Conservation (phyloP, 2,329 filamentous ascomycete species). For the Sclerotinia minor region DNA sequence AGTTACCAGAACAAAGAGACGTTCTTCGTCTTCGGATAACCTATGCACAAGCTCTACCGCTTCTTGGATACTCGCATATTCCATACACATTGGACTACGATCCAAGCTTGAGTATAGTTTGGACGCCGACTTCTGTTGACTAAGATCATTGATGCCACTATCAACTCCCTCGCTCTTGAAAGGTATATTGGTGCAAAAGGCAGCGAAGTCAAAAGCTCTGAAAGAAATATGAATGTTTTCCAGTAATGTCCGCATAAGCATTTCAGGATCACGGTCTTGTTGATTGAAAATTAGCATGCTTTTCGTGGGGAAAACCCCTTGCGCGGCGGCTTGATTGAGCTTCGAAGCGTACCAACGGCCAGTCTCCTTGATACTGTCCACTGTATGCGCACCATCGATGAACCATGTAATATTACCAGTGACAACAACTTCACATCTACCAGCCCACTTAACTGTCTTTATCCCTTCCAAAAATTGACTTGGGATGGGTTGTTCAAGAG, state of each 20-base stretch:
- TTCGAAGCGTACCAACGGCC: conserved; percentile 73
- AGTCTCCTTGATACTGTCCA: conserved; percentile 81
- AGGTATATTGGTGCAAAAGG: conserved; percentile 78
- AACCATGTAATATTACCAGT: conserved; percentile 71
- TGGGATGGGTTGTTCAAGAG: conserved; percentile 48
- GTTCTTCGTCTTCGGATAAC: conserved; percentile 42
- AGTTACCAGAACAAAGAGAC: conserved; percentile 69
- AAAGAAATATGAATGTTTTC: conserved; percentile 29
- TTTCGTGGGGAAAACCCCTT: conserved; percentile 30
- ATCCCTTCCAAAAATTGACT: conserved; percentile 68
- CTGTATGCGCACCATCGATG: conserved; percentile 91
- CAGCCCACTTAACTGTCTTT: conserved; percentile 72
- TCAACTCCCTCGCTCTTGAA: conserved; percentile 46
- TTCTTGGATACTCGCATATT: conserved; percentile 69
- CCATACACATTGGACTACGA: conserved; percentile 47
- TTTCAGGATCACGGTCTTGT: conserved; percentile 74
- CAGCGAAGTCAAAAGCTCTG: conserved; percentile 65
- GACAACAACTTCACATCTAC: conserved; percentile 66
- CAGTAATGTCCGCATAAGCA: conserved; percentile 46
- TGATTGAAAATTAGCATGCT: conserved; percentile 83
- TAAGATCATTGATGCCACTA: conserved; percentile 49
- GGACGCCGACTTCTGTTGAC: conserved; percentile 68
- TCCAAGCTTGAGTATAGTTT: conserved; percentile 59
- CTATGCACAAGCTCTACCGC: conserved; percentile 55
- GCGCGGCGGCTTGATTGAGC: conserved; percentile 22